Base-by-base conservation (phyloP, 2,329 filamentous ascomycete species). In the Sclerotinia borealis region DNA sequence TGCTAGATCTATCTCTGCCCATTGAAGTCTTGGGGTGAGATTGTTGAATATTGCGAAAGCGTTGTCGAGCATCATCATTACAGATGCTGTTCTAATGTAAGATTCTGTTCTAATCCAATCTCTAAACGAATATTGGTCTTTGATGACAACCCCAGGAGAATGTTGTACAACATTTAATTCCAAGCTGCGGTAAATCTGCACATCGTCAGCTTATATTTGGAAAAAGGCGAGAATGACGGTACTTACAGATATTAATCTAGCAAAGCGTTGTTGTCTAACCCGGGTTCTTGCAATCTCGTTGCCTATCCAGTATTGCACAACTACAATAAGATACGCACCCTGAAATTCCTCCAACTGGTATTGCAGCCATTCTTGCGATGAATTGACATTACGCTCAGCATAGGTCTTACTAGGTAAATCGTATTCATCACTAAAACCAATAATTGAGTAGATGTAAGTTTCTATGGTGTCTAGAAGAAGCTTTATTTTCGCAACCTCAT, bases 11-110 rank as follows among this genome's bases (percentile, higher is more conserved):
- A 73, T 63, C 64, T 74, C 72, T 2, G 71, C 61, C 72, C 72
- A 74, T 63, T 74, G 71, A 22, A 73, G 64, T n/a, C 69, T 66
- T 11, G 71, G 68, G 7, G 71, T 41, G 2, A 72, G 66, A 39
- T 74, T 74, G 59, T 74, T 72, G 63, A 74, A 73, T 22, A 74
- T 72, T 8, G 68, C 71, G 67, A 72, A 73, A 6, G 67, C 67
- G 54, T 70, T 69, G 55, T 74, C 72, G 6, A 74, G 67, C 70
- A 73, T 72, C n/a, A 68, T 63, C 34, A 72, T 68, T 13, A 72
- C 37, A 15, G 65, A 68, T 15, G 67, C 66, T 9, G 65, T 69
- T 31, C 72, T 73, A 45, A 73, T 70, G 43, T 64, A 69, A 11
- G 68, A 71, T 65, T 73, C 72, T 61, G 68, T 71, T 10, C 66